Percentiles rank a stretch among this genome's conserved stretches.
These are phyloP conservation scores for Phaeomoniella chlamydospora DNA, from an alignment of 2,329 filamentous ascomycete species.

Conservation along the genomic window DNA sequence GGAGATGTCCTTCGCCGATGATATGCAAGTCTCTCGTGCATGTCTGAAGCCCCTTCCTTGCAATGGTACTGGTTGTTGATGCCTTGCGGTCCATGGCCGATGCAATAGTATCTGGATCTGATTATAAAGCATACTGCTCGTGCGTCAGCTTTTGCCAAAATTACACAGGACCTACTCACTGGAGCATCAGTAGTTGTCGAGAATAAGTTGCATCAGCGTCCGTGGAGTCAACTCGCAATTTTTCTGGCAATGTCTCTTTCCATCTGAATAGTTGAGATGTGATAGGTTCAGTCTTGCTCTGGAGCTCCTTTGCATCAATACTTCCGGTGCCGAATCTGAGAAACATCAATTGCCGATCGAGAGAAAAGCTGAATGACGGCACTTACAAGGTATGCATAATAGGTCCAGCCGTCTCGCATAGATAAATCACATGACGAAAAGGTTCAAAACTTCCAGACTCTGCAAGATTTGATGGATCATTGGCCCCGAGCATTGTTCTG, in stretches of 20 bases:
- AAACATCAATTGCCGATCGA: no score
- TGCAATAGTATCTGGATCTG: conserved; percentile 3
- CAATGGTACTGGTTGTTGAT: neutral
- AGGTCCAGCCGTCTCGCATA: conserved; percentile 1
- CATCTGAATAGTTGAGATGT: conserved; percentile 1
- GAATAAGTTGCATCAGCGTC: neutral
- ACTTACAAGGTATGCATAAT: conserved; percentile 2
- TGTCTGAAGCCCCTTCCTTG: conserved; percentile 1
- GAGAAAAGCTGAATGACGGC: no score
- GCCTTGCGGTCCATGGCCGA: conserved; percentile 2
- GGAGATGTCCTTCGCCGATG: conserved; percentile 1
- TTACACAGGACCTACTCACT: neutral
- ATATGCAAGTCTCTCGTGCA: conserved; percentile 1
- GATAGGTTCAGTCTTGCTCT: neutral
- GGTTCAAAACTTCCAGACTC: neutral
- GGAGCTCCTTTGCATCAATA: conserved; percentile 1
- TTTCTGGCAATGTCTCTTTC: neutral
- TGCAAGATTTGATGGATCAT: neutral
- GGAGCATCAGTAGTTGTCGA: conserved; percentile 1
- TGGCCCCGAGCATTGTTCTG: no score
- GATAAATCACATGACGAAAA: conserved; percentile 1
- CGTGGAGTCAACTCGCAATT: neutral
- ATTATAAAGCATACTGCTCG: conserved; percentile 1
- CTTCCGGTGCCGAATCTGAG: conserved; percentile 2
- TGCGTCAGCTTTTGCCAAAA: no score